Evolutionary conservation across 768 basidiomycete species (phyloP), one percentile per base, ranked within the genome.

Genomic region (Mycena olivaceomarginata): DNA sequence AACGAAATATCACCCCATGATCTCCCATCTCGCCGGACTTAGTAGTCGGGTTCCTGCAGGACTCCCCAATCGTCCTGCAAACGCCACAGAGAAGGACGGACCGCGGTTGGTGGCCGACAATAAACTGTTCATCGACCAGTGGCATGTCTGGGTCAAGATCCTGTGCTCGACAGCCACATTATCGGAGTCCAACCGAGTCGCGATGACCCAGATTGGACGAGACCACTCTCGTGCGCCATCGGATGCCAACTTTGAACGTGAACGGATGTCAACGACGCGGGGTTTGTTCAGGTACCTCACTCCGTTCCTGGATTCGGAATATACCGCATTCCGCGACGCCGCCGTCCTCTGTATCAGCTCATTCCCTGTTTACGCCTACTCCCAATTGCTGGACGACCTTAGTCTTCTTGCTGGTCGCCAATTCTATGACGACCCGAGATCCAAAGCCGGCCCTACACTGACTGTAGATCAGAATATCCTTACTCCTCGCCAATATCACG

Each of bases 331-430:
- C 84, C 93, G 96, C 68, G 95, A 97, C 82, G 93, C 94, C 0
- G 96, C 96, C 15, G 96, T 98, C 12, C 87, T 96, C 48, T 96
- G 97, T 74, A 95, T 99, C 82, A 97, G 97, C 81, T 93, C 95
- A 37, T 95, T 98, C 79, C 95, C 96, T 7, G 89, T 92, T 13
- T 90, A 87, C 78, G 93, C 92, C 0, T 97, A 98, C 83, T 92
- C 94, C 12, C 93, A 95, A 43, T 88, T 98, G 25, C 87, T 98
- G 20, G 97, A 98, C 79, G 96, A 97, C 76, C 90, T 98, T 43
- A 94, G 93, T 75, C 89, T 93, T 7, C 92, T 98, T 65, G 92
- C 95, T 2, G 92, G 94, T 45, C 92, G 95, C 25, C 96, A 97
- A 79, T 92, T 97, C 78, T 96, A 96, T 78, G 97, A 98, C 79